Conservation (phyloP, 2,329 filamentous ascomycete genomes). For the Fusarium tuaranense region DNA sequence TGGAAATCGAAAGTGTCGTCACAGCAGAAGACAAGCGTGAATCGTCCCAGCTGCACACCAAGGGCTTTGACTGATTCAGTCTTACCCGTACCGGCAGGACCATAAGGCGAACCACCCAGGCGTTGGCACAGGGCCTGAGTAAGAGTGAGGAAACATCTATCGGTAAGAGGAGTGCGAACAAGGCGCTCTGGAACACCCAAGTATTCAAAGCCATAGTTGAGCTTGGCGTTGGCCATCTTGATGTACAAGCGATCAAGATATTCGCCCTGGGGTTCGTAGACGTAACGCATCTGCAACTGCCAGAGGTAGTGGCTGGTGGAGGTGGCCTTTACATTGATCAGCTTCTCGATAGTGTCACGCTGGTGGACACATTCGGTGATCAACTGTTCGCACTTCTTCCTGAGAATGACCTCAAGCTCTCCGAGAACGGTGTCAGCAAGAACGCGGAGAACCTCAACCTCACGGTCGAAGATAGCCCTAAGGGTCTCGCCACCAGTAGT, state of each 20-base stretch:
- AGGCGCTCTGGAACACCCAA: constrained; percentile 95
- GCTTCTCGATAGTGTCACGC: constrained; percentile 89
- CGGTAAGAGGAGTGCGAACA: constrained; percentile 95
- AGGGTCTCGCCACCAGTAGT: constrained; percentile 77
- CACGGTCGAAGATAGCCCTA: constrained; percentile 78
- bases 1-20: constrained; percentile 99
- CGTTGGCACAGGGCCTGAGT: constrained; percentile 96
- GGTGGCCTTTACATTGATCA: constrained; percentile 80
- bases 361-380: constrained; percentile 99
- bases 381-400: constrained; percentile 98
- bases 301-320: constrained; percentile 87
- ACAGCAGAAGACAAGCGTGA: constrained; percentile 99
- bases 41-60: constrained; percentile 94
- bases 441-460: constrained; percentile 85
- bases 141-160: constrained; percentile 97
- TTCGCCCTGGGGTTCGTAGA: constrained; percentile 86
- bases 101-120: constrained; percentile 96
- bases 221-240: constrained; percentile 95
- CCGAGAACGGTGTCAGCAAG: constrained; percentile 91
- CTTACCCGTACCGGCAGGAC: constrained; percentile 97
- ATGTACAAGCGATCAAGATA: constrained; percentile 85
- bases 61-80: constrained; percentile 99
- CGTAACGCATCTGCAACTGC: constrained; percentile 97
- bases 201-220: constrained; percentile 98
- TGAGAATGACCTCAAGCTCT: constrained; percentile 85